A percentile compares a stretch with the other conserved stretches of the same genome.
phyloP scores from a whole-genome alignment of 2,329 filamentous ascomycete genomes.

The Allantophomopsis lycopodina region DNA sequence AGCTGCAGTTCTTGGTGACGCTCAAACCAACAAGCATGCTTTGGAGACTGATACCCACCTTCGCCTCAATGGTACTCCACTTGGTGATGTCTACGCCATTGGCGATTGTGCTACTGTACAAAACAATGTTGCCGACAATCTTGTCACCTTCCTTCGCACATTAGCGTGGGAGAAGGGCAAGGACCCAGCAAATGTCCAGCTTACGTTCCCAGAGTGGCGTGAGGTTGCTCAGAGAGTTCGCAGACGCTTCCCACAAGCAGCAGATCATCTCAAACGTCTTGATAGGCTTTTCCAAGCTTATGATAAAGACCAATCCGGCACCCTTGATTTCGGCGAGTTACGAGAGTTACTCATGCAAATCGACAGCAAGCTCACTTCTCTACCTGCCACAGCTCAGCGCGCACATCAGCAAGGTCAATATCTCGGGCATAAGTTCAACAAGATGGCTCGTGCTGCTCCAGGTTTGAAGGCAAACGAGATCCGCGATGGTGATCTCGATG shows the following conservation, averaged over 20 bases:
- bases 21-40: slow-evolving; percentile 79
- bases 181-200: slow-evolving; percentile 75
- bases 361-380: slow-evolving; percentile 83
- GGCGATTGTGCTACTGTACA: slow-evolving; percentile 95
- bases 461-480: slow-evolving; percentile 71
- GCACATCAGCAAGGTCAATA: slow-evolving; percentile 94
- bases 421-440: slow-evolving; percentile 87
- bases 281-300: slow-evolving; percentile 87
- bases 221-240: slow-evolving; percentile 71
- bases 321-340: slow-evolving; percentile 87
- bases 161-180: slow-evolving; percentile 86
- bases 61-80: slow-evolving; percentile 72
- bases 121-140: slow-evolving; percentile 88
- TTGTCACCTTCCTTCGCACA: slow-evolving; percentile 78
- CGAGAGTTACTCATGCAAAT: slow-evolving; percentile 82
- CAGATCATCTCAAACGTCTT: slow-evolving; percentile 73
- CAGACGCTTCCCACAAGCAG: slow-evolving; percentile 81
- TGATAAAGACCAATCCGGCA: slow-evolving; percentile 85
- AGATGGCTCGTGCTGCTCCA: slow-evolving; percentile 63
- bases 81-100: slow-evolving; percentile 93
- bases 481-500: slow-evolving; percentile 79
- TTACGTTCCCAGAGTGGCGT: slow-evolving; percentile 83
- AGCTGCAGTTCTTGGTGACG: slow-evolving; percentile 58
- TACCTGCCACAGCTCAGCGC: slow-evolving; percentile 90
- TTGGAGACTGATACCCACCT: slow-evolving; percentile 92